A percentile compares a stretch with the other conserved stretches of the same genome.
phyloP scores from a whole-genome alignment of 768 basidiomycete species.

The Rhodosporidiobolus odoratus region DNA sequence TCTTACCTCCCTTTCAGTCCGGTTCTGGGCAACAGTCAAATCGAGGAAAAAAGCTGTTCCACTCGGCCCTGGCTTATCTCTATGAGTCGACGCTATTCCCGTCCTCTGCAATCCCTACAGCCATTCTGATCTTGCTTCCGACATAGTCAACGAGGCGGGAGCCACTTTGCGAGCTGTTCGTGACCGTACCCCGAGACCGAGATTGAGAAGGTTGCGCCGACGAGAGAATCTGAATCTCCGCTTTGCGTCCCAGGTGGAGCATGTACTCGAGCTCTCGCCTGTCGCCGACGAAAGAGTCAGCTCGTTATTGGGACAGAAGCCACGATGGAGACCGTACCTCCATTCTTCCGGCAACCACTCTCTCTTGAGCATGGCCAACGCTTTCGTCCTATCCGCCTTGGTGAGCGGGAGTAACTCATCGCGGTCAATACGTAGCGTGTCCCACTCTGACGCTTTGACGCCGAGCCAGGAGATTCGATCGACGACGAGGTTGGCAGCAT shows the following conservation, averaged over 20 bases:
- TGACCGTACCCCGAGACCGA: neutral
- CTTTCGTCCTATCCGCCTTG: conserved; percentile 69
- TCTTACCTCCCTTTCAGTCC: neutral
- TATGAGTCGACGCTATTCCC: no score
- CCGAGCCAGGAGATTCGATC: conserved; percentile 74
- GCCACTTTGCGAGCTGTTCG: no score
- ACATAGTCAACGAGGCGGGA: conserved; percentile 22
- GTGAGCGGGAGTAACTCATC: conserved; percentile 66
- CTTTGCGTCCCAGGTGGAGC: conserved; percentile 76
- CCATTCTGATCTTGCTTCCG: conserved; percentile 1
- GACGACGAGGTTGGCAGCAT: conserved; percentile 57
- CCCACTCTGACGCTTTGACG: conserved; percentile 49
- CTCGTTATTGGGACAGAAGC: no score
- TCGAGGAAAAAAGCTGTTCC: no score
- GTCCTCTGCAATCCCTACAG: no score
- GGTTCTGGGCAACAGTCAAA: no score
- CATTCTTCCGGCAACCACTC: conserved; percentile 57
- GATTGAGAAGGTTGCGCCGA: neutral
- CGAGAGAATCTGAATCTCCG: conserved; percentile 70
- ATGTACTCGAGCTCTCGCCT: conserved; percentile 78
- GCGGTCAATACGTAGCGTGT: conserved; percentile 58
- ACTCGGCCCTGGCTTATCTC: no score
- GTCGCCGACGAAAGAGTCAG: neutral
- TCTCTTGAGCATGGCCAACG: conserved; percentile 59
- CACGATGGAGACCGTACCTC: conserved; percentile 54